Evolutionary conservation across 176 grass and related monocot species (phyloP), one percentile per base, ranked within the genome.

Genomic region (Lolium perenne): DNA sequence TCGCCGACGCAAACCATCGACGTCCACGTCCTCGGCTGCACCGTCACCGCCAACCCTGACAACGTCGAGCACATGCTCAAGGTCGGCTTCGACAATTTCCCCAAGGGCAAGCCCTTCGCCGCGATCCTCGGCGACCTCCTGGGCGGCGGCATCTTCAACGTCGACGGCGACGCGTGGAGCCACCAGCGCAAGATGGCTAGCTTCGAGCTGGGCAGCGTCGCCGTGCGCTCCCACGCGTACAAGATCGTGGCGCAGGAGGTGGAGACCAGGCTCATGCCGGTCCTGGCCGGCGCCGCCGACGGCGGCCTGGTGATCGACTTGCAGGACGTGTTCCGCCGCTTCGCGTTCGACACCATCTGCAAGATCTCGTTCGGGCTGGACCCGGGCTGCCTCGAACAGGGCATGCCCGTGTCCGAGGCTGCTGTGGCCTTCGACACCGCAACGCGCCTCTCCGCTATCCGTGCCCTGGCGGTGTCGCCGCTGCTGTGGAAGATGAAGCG

Each of bases 331-430:
- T 97, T 97, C 85, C 87, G 95, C 9, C 79, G 80, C 3, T 97
- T 97, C 88, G 82, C 95, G 0, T 97, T 97, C 80, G 88, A 94
- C 56, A 88, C 87, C 89, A 97, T 97, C 83, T 93, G 95, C 89
- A 94, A 89, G 89, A 95, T 97, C 81, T 95, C 91, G 6, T 97
- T 97, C 66, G 93, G 91, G 10, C 82, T 97, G 45, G 91, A 97
- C 69, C 88, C 89, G 0, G 79, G 84, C 62, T 91, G 88, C 35
- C 87, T 97, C 48, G 64, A 88, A 12, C 29, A 4, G 5, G 54
- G 76, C 1, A 62, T 90, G 77, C 85, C 91, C 50, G 9, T 85
- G 58, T 85, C 87, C 35, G 62, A 77, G 79, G 86, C 91, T 53
- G 91, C 93, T 23, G 46, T 68, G 15, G 93, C 95, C 10, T 94